Evolutionary conservation across 1,284 basidiomycete species (phyloP).

Genomic region (Farysia itapuensis): DNA sequence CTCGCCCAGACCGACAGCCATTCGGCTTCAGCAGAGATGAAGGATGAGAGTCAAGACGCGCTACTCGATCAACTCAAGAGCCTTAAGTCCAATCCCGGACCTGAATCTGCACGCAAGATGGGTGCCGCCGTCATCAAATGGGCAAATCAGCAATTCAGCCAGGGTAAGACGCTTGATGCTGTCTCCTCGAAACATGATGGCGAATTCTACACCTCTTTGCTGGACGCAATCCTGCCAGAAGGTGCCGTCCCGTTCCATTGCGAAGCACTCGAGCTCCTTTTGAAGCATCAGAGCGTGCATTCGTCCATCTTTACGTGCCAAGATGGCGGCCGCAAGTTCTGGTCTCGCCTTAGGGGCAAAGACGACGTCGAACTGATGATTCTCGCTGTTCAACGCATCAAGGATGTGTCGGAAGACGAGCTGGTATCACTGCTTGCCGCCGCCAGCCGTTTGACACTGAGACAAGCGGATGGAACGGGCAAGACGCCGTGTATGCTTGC

Average conservation of each 20-base stretch:
- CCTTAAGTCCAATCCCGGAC: too few species aligned
- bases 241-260: not conserved
- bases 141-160: not conserved
- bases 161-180: not conserved
- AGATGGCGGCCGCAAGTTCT: not conserved
- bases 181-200: not conserved
- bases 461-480: not conserved
- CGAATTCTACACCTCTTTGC: not conserved
- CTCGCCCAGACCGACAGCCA: too few species aligned
- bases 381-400: not conserved
- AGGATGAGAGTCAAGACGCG: too few species aligned
- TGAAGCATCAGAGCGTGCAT: not conserved
- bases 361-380: not conserved
- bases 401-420: conserved; percentile 17
- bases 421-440: conserved; percentile 10
- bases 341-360: not conserved
- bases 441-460: conserved; percentile 1
- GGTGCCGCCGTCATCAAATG: not conserved
- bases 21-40: too few species aligned
- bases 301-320: not conserved
- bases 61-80: too few species aligned
- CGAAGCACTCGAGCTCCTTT: not conserved
- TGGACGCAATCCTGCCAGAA: not conserved
- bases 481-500: conserved; percentile 2
- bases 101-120: too few species aligned